Evolutionary conservation across 176 grass and related monocot species (phyloP).

Genomic region (Zea luxurians): DNA sequence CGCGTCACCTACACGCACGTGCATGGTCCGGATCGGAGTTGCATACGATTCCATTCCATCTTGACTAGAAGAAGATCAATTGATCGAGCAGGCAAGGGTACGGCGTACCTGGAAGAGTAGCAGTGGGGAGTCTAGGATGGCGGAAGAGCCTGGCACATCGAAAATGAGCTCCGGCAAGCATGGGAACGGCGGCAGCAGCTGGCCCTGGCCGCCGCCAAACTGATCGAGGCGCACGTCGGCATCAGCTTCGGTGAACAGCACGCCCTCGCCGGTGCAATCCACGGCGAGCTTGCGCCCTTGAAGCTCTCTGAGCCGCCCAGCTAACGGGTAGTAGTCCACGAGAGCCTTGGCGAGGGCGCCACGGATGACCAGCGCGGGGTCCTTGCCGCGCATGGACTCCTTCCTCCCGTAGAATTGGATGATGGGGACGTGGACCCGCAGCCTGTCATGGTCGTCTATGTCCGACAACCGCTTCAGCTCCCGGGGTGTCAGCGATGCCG

Average conservation of each 20-base stretch:
- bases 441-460: constrained; percentile 79
- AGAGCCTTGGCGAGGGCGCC: constrained; percentile 68
- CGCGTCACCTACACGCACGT: constrained; percentile 49
- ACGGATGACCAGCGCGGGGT: constrained; percentile 61
- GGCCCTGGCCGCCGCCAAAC: constrained; percentile 46
- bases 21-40: no score
- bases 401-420: constrained; percentile 70
- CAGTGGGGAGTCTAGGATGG: constrained; percentile 50
- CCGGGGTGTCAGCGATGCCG: constrained; percentile 45
- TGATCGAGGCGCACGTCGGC: constrained; percentile 39
- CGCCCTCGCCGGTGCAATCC: constrained; percentile 82
- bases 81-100: no score
- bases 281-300: constrained; percentile 69
- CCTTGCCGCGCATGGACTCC: constrained; percentile 29
- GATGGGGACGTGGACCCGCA: constrained; percentile 72
- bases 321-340: constrained; percentile 81
- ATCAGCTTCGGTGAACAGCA: constrained; percentile 66
- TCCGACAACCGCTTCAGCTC: constrained; percentile 79
- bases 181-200: constrained; percentile 67
- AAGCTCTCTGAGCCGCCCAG: constrained; percentile 63
- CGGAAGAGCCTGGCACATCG: constrained; percentile 57
- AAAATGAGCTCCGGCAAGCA: constrained; percentile 65
- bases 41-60: no score
- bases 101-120: constrained; percentile 63
- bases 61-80: background rate